Evolutionary conservation across 2,329 filamentous ascomycete species (phyloP).

Genomic region (Calonectria naviculata): DNA sequence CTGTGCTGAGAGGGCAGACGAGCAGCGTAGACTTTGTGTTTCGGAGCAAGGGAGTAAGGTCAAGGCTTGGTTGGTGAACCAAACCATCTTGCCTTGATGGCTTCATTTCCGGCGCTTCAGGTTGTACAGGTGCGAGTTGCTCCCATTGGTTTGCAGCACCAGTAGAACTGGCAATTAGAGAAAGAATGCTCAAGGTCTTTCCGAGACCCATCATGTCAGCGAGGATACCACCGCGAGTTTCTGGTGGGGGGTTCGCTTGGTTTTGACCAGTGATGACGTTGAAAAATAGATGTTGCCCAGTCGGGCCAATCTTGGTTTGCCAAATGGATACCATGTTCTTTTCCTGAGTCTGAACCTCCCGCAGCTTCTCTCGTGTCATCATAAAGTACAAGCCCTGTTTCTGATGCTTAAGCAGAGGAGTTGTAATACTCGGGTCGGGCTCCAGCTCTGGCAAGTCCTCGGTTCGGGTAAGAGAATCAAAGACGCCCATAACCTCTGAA

Average conservation of each 20-base stretch:
- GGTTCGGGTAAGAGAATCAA: constrained; percentile 82
- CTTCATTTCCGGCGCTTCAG: constrained; percentile 54
- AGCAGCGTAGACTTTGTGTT: constrained; percentile 87
- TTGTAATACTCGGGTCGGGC: constrained; percentile 70
- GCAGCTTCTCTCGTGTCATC: constrained; percentile 78
- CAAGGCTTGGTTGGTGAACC: constrained; percentile 53
- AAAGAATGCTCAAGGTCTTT: constrained; percentile 87
- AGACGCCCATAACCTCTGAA: constrained; percentile 85
- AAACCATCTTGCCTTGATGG: constrained; percentile 44
- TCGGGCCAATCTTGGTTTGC: constrained; percentile 67
- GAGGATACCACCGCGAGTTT: constrained; percentile 79
- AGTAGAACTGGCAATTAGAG: constrained; percentile 76
- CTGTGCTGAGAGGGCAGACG: constrained; percentile 88
- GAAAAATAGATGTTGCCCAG: constrained; percentile 72
- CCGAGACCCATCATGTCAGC: constrained; percentile 93
- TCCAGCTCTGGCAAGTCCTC: constrained; percentile 83
- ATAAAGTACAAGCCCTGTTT: constrained; percentile 93
- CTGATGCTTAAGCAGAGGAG: constrained; percentile 83
- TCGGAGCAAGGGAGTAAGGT: constrained; percentile 62
- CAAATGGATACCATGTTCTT: constrained; percentile 80
- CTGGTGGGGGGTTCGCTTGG: constrained; percentile 68
- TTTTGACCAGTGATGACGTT: constrained; percentile 87
- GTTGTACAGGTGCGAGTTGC: constrained; percentile 61
- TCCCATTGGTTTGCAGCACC: constrained; percentile 73
- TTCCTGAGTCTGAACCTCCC: constrained; percentile 67